phyloP scores from a whole-genome alignment of 2,329 filamentous ascomycete species.

The Delphinella strobiligena region DNA sequence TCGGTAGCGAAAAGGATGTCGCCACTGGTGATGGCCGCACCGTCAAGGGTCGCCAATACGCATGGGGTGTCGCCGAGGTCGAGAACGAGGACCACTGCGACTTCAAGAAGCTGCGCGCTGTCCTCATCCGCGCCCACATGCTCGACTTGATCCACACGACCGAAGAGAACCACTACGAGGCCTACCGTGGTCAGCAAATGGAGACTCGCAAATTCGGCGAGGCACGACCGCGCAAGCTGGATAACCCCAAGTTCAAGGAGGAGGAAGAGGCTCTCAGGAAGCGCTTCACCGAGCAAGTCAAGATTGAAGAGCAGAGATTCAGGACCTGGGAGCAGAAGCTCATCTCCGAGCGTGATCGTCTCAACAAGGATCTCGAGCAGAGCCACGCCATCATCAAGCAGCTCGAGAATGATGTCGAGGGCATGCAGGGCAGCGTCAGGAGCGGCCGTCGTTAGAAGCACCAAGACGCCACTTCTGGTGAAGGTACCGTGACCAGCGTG shows the following conservation, averaged over 20 bases:
- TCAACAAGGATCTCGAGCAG: constrained; percentile 99
- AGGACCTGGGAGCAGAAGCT: constrained; percentile 99
- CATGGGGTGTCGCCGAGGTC: constrained; percentile 97
- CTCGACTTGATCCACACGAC: constrained; percentile 99
- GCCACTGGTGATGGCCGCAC: constrained; percentile 92
- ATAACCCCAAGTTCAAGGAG: constrained; percentile 99
- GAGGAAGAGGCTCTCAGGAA: constrained; percentile 97
- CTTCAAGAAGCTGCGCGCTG: constrained; percentile 99
- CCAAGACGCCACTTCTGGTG: neutral
- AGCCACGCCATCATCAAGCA: constrained; percentile 87
- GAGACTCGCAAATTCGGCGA: constrained; percentile 99
- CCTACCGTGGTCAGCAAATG: constrained; percentile 98
- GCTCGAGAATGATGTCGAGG: constrained; percentile 83
- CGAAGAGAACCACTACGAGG: constrained; percentile 98
- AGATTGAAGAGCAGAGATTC: constrained; percentile 99
- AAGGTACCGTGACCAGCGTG: too few relatives aligned
- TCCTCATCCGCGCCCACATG: constrained; percentile 96
- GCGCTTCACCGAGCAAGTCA: constrained; percentile 99
- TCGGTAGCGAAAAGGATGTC: constrained; percentile 98
- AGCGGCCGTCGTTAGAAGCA: constrained; percentile 12
- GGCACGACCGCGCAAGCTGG: constrained; percentile 89
- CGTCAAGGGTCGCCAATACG: constrained; percentile 97
- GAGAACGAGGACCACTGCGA: constrained; percentile 99
- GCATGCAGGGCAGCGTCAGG: constrained; percentile 53
- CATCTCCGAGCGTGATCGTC: constrained; percentile 92